phyloP scores from a whole-genome alignment of 2,329 filamentous ascomycete genomes.

The Lecanicillium sp. region DNA sequence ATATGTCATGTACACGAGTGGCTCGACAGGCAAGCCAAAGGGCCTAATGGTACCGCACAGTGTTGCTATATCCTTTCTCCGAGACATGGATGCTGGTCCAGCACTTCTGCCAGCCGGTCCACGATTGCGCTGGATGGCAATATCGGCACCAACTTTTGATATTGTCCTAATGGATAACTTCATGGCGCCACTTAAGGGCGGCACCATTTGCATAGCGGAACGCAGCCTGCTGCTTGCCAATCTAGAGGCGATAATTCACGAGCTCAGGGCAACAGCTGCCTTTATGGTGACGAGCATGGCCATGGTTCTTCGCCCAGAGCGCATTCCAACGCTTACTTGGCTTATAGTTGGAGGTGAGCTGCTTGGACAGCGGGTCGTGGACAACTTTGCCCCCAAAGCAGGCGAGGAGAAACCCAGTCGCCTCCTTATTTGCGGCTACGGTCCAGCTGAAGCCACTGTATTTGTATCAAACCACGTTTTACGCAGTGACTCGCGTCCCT shows the following conservation, averaged over 20 bases:
- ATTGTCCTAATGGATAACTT: slow-evolving; percentile 8
- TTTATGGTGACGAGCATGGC: slow-evolving; percentile 9
- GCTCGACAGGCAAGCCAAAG: slow-evolving; percentile 40
- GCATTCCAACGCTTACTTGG: slow-evolving; percentile 7
- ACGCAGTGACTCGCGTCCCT: background rate
- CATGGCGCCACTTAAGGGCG: slow-evolving; percentile 6
- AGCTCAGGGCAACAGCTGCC: slow-evolving; percentile 7
- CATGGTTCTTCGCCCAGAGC: slow-evolving; percentile 6
- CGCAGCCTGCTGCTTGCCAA: slow-evolving; percentile 8
- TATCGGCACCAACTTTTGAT: slow-evolving; percentile 9
- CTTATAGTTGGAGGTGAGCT: slow-evolving; percentile 9
- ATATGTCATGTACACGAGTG: slow-evolving; percentile 36
- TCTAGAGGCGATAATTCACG: slow-evolving; percentile 8
- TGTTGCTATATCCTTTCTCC: slow-evolving; percentile 4
- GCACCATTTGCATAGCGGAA: slow-evolving; percentile 8
- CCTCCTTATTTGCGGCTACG: slow-evolving; percentile 5
- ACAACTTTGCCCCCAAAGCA: background rate
- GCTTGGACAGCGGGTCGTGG: slow-evolving; percentile 4
- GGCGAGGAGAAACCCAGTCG: slow-evolving; percentile 3
- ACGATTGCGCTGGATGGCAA: slow-evolving; percentile 6
- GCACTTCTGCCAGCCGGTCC: slow-evolving; percentile 3
- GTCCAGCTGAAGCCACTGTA: slow-evolving; percentile 5
- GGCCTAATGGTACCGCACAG: slow-evolving; percentile 72
- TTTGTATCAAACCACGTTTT: background rate
- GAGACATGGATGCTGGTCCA: slow-evolving; percentile 4